A percentile compares a stretch with the other conserved stretches of the same genome.
Conservation (phyloP, 371 early-diverging fungal species). For the Choanephora cucurbitarum region DNA sequence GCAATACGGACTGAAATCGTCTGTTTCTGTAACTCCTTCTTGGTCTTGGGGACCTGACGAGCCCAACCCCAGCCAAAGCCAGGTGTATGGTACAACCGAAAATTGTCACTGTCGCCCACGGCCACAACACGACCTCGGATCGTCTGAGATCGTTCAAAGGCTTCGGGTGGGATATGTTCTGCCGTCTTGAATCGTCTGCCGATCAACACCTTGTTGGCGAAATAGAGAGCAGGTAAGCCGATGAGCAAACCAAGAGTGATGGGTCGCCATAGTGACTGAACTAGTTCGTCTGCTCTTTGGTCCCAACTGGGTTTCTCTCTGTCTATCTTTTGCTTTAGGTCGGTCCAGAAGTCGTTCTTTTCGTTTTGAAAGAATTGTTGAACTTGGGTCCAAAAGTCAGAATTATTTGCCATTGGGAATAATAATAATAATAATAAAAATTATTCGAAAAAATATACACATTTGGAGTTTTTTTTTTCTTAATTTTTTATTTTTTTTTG, state of each 20-base stretch:
- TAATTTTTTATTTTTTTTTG: too few species aligned
- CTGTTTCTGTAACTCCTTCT: conserved; percentile 58
- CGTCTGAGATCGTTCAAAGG: conserved; percentile 29
- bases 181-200: conserved; percentile 49
- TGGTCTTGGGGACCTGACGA: conserved; percentile 45
- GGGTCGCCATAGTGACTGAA: conserved; percentile 41
- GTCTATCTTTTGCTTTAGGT: too few species aligned
- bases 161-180: conserved; percentile 55
- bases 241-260: conserved; percentile 19
- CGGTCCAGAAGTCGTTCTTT: too few species aligned
- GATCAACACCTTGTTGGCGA: conserved; percentile 24
- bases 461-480: too few species aligned
- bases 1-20: conserved; percentile 71
- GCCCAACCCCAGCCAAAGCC: conserved; percentile 63
- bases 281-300: conserved; percentile 30
- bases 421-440: too few species aligned
- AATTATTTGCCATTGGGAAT: too few species aligned
- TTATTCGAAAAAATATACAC: too few species aligned
- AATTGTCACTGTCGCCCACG: conserved; percentile 67
- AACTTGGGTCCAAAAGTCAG: too few species aligned
- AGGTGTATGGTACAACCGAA: conserved; percentile 64
- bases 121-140: conserved; percentile 55
- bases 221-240: conserved; percentile 25
- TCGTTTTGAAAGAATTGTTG: too few species aligned
- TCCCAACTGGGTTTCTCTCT: background rate